Conservation (phyloP, 306 rosid species). For the Cucumis hystrix region DNA sequence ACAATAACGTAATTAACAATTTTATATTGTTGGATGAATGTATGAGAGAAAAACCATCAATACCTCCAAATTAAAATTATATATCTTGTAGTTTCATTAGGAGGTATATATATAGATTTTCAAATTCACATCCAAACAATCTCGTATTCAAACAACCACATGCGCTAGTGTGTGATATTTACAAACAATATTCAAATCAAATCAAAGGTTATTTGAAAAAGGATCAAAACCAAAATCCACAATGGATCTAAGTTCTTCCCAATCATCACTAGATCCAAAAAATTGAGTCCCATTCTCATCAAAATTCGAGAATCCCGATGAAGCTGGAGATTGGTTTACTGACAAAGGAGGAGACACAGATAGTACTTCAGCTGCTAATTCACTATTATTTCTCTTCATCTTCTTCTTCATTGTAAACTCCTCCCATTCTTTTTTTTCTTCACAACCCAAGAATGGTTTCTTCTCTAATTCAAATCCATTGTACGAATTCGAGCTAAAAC, state of each 20-base stretch:
- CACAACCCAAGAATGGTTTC: constrained; percentile 15
- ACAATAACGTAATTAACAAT: too few species aligned
- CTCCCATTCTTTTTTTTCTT: neutral
- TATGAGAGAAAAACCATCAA: too few species aligned
- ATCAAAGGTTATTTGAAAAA: neutral
- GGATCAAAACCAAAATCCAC: constrained; percentile 51
- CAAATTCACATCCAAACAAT: too few species aligned
- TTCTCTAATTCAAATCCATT: constrained; percentile 14
- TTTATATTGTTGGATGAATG: too few species aligned
- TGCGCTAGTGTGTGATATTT: neutral
- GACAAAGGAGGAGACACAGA: constrained; percentile 1
- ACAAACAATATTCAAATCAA: neutral
- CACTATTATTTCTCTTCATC: neutral
- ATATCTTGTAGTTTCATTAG: too few species aligned
- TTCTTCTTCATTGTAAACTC: constrained; percentile 6
- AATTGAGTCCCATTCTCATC: neutral
- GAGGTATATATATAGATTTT: too few species aligned
- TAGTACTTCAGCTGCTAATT: neutral
- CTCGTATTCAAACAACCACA: too few species aligned
- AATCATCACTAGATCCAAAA: constrained; percentile 6
- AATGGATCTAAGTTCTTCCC: constrained; percentile 82
- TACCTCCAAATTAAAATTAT: too few species aligned
- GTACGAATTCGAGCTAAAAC: neutral
- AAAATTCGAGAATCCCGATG: constrained; percentile 26
- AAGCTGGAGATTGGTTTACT: constrained; percentile 2